These are phyloP conservation scores for Epithemia pelagica DNA, from an alignment of 108 stramenopile species.

Conservation along the genomic window DNA sequence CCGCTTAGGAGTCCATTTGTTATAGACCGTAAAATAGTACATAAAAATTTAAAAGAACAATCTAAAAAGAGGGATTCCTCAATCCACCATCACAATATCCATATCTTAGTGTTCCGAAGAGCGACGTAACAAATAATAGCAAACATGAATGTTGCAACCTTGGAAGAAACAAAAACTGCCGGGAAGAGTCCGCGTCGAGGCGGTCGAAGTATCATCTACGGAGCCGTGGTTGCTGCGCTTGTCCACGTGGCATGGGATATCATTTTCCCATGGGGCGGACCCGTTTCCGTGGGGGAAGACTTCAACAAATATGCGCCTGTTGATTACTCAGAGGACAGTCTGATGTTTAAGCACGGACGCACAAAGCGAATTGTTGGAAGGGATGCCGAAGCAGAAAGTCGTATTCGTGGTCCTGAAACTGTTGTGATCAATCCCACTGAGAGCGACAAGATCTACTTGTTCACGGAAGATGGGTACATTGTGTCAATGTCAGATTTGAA, in stretches of 20 bases:
- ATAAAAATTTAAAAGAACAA: too few relatives aligned
- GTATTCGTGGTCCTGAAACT: constrained; percentile 52
- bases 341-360: constrained; percentile 30
- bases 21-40: too few relatives aligned
- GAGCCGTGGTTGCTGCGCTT: too few relatives aligned
- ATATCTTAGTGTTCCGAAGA: too few relatives aligned
- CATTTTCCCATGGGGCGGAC: background rate
- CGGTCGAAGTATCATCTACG: too few relatives aligned
- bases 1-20: too few relatives aligned
- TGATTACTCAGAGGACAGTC: constrained; percentile 20
- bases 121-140: too few relatives aligned
- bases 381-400: constrained; percentile 18
- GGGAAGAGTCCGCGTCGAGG: too few relatives aligned
- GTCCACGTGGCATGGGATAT: background rate
- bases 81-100: too few relatives aligned
- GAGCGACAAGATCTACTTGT: constrained; percentile 37
- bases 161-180: too few relatives aligned
- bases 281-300: background rate
- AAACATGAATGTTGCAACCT: too few relatives aligned
- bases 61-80: too few relatives aligned
- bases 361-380: constrained; percentile 54
- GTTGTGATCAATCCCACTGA: constrained; percentile 33
- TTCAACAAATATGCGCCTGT: background rate
- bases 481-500: constrained; percentile 33
- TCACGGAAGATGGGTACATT: constrained; percentile 45